These are phyloP conservation scores for Dillenia turbinata DNA, from an alignment of 164 flowering plant species.

Conservation along the genomic window DNA sequence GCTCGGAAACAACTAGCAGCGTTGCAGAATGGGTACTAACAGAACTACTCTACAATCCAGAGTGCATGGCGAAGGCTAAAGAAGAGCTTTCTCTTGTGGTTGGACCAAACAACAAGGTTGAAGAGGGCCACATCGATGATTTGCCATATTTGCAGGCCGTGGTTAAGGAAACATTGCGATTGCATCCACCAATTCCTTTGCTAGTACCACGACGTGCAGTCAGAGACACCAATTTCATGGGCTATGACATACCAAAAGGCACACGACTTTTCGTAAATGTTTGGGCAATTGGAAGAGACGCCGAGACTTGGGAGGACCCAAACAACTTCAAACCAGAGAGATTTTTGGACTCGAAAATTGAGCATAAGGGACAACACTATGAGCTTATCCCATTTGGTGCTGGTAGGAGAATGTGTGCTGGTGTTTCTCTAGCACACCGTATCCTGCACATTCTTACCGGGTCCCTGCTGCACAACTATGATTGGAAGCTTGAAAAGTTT, in stretches of 20 bases:
- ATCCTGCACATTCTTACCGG: constrained; percentile 5
- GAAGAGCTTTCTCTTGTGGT: too few relatives aligned
- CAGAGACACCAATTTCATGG: constrained; percentile 21
- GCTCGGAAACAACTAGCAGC: constrained; percentile 54
- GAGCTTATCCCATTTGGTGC: constrained; percentile 45
- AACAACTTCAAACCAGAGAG: constrained; percentile 40
- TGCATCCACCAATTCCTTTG: constrained; percentile 54
- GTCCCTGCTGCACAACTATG: constrained; percentile 11
- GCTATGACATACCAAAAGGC: constrained; percentile 36
- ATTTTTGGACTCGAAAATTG: constrained; percentile 26
- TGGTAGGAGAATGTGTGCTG: constrained; percentile 37
- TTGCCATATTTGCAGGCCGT: constrained; percentile 49
- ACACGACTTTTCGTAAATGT: constrained; percentile 46
- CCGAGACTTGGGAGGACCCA: constrained; percentile 40
- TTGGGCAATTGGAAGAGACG: constrained; percentile 55
- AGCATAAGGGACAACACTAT: constrained; percentile 35
- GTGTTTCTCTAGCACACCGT: constrained; percentile 7
- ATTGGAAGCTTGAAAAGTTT: constrained; percentile 5
- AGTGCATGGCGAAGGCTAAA: too few relatives aligned
- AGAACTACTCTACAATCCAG: too few relatives aligned
- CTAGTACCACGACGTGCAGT: constrained; percentile 47
- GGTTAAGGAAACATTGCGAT: constrained; percentile 46
- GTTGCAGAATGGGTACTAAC: too few relatives aligned
- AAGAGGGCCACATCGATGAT: constrained; percentile 38
- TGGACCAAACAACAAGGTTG: constrained; percentile 12